Conservation (phyloP, 2,329 filamentous ascomycete genomes). For the Sordariomycetes sp. region DNA sequence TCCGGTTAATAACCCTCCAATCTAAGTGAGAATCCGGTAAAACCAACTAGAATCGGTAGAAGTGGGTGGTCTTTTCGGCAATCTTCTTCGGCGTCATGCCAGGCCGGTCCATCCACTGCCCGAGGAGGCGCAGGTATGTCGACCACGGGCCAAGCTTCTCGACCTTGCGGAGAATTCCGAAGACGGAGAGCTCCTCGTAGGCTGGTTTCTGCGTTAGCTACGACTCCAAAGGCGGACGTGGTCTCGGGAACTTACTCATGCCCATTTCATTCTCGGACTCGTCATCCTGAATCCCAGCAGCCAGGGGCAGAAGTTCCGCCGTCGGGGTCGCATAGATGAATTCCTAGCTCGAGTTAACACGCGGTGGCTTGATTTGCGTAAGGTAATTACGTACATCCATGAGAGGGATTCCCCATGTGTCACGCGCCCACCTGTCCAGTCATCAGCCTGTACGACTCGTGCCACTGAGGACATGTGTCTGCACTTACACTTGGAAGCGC, state of each 20-base stretch:
- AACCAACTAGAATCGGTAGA: slow-evolving; percentile 29
- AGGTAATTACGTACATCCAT: slow-evolving; percentile 21
- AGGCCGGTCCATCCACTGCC: slow-evolving; percentile 19
- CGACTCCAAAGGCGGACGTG: neutral
- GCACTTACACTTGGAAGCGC: slow-evolving; percentile 43
- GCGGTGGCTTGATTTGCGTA: no score
- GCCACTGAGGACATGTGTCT: no score
- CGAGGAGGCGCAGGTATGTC: slow-evolving; percentile 22
- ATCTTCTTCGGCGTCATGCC: slow-evolving; percentile 20
- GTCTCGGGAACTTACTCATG: slow-evolving; percentile 10
- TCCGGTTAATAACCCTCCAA: neutral
- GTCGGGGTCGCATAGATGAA: slow-evolving; percentile 48
- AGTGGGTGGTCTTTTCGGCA: slow-evolving; percentile 26
- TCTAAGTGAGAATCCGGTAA: slow-evolving; percentile 7
- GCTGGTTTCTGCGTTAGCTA: neutral
- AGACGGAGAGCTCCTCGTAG: slow-evolving; percentile 18
- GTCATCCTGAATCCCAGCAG: slow-evolving; percentile 23
- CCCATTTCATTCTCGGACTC: slow-evolving; percentile 27
- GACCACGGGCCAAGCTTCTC: slow-evolving; percentile 26
- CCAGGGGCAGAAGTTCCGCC: slow-evolving; percentile 33
- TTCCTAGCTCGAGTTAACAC: slow-evolving; percentile 14
- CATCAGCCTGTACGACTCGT: neutral
- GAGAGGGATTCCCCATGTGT: slow-evolving; percentile 46
- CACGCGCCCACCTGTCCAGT: slow-evolving; percentile 24
- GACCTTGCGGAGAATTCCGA: slow-evolving; percentile 24